Evolutionary conservation across 1,284 basidiomycete genomes (phyloP).

Genomic region (Ceratobasidium sp.): DNA sequence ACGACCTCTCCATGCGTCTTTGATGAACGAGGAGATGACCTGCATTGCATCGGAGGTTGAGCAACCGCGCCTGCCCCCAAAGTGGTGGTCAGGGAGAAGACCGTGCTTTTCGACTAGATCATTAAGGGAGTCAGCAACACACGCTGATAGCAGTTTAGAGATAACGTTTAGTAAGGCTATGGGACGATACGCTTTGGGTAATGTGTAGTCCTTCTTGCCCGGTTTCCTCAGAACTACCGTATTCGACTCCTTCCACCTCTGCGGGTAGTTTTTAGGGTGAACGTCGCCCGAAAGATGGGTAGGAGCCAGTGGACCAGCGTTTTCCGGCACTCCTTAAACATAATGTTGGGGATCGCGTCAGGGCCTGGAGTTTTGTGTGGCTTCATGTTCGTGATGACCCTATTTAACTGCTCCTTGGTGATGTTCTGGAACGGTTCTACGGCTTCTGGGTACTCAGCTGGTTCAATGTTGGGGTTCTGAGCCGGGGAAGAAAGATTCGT

Average conservation of each 20-base stretch:
- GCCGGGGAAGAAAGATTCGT: slow-evolving; percentile 40
- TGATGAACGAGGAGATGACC: slow-evolving; percentile 48
- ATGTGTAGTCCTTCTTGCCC: slow-evolving; percentile 44
- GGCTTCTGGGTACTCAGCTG: background rate
- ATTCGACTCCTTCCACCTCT: slow-evolving; percentile 27
- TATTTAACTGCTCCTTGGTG: slow-evolving; percentile 18
- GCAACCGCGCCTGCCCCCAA: slow-evolving; percentile 50
- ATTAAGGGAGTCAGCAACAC: slow-evolving; percentile 46
- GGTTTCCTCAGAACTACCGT: slow-evolving; percentile 48
- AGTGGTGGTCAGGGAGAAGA: slow-evolving; percentile 49
- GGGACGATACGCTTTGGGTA: slow-evolving; percentile 48
- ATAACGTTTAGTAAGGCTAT: slow-evolving; percentile 48
- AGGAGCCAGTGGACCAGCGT: slow-evolving; percentile 46
- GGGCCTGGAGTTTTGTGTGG: slow-evolving; percentile 51
- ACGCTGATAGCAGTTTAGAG: slow-evolving; percentile 46
- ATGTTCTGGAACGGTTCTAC: background rate
- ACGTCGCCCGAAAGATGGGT: slow-evolving; percentile 36
- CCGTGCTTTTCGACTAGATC: slow-evolving; percentile 45
- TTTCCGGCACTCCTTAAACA: slow-evolving; percentile 48
- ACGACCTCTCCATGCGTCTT: slow-evolving; percentile 39
- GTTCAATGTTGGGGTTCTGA: background rate
- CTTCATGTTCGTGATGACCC: slow-evolving; percentile 24
- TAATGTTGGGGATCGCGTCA: slow-evolving; percentile 51
- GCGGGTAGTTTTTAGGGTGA: slow-evolving; percentile 29
- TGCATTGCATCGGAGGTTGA: slow-evolving; percentile 52